Evolutionary conservation across 352 stramenopile species (phyloP), one percentile per base, ranked within the genome.

Genomic region (Phytophthora idaei): DNA sequence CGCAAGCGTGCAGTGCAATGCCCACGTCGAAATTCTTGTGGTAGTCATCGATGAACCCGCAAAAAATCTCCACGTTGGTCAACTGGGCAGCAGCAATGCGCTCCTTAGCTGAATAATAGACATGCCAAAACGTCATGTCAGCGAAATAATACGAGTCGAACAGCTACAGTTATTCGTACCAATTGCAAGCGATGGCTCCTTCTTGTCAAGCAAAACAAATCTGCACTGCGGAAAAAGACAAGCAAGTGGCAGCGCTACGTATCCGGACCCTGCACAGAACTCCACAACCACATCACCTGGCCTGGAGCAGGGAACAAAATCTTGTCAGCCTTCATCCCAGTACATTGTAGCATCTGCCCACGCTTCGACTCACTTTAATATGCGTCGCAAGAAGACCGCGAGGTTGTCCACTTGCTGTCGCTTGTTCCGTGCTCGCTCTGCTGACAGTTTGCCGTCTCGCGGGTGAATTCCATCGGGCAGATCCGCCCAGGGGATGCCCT

Each of bases 131-230:
- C 17, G 17, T 51, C 25, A 44, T 9, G 27, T 61, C 9, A 49
- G 55, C 12, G 45, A 45, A 50, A 8, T 14, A 27, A 28, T 25
- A 39, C 6, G 34, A 10, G 28, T 31, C 29, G 45, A 55, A 44
- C 37, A 53, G 32, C 32, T 54, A 6, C 1, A 52, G 27, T 15
- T n/a, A 12, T 25, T 15, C 69, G 34, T 56, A 92, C 84, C 85
- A 37, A 94, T 92, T 17, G 78, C 80, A 17, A 94, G 77, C n/a
- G 85, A 92, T 29, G 74, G 78, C 45, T 86, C 64, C 59, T 93
- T 93, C 74, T 83, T 92, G 69, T 94, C 87, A 5, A 93, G 73
- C 21, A 94, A 57, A 25, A 93, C 82, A 59, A 94, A 93, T 32
- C 62, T 87, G 65, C 85, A 92, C 54, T 89, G 69, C 2, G 81